Evolutionary conservation across 495 filamentous ascomycete species (phyloP).

Genomic region (Aspergillus affinis): DNA sequence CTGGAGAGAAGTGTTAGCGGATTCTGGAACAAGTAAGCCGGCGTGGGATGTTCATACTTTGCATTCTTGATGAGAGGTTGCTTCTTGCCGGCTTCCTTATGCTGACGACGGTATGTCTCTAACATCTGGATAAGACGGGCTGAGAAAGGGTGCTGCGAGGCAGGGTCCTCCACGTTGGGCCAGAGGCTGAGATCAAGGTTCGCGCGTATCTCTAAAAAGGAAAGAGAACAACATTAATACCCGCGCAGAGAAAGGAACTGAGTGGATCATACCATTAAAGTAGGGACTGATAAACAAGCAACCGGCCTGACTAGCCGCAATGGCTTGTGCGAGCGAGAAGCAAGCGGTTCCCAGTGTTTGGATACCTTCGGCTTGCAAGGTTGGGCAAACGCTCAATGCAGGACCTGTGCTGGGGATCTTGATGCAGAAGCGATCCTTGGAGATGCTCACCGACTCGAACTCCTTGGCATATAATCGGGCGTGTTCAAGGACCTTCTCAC

Average conservation of each 20-base stretch:
- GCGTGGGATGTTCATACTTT: slow-evolving; percentile 27
- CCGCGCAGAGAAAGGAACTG: background rate
- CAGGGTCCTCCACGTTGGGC: slow-evolving; percentile 35
- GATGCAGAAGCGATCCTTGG: slow-evolving; percentile 52
- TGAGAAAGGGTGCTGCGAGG: slow-evolving; percentile 38
- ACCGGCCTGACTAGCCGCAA: slow-evolving; percentile 50
- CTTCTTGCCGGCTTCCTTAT: slow-evolving; percentile 41
- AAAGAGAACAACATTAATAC: background rate
- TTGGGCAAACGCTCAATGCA: slow-evolving; percentile 53
- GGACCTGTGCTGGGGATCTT: slow-evolving; percentile 61
- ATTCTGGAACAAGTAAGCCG: slow-evolving; percentile 3
- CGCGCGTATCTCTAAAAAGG: slow-evolving; percentile 20
- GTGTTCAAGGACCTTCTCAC: slow-evolving; percentile 33
- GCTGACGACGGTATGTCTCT: slow-evolving; percentile 33
- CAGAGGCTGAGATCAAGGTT: slow-evolving; percentile 30
- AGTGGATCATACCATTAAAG: slow-evolving; percentile 29
- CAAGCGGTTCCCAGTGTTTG: slow-evolving; percentile 56
- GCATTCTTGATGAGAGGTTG: slow-evolving; percentile 43
- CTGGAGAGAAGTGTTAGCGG: background rate
- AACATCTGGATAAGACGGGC: slow-evolving; percentile 39
- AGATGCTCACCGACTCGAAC: slow-evolving; percentile 37
- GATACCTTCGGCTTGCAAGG: slow-evolving; percentile 47
- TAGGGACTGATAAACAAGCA: slow-evolving; percentile 60
- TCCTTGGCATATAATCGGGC: slow-evolving; percentile 39
- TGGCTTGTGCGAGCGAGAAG: slow-evolving; percentile 57